Evolutionary conservation across 2,329 filamentous ascomycete genomes (phyloP).

Genomic region (Monilinia aucupariae): DNA sequence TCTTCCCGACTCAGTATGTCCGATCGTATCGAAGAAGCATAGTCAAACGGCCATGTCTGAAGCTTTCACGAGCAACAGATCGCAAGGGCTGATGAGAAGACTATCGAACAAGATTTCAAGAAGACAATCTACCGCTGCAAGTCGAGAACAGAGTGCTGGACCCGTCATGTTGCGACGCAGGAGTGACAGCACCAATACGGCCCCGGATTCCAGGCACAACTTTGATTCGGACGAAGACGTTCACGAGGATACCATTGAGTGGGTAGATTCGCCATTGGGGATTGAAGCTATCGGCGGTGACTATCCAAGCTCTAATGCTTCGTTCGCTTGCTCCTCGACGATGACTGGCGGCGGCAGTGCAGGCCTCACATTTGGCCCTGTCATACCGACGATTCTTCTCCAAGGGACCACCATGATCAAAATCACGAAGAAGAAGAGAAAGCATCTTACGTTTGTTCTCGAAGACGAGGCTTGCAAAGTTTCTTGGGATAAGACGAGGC

Average conservation of each 20-base stretch:
- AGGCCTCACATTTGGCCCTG: constrained; percentile 52
- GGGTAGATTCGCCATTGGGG: constrained; percentile 40
- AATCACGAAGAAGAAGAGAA: constrained; percentile 76
- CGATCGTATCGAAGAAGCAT: constrained; percentile 48
- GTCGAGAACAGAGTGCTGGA: constrained; percentile 81
- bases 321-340: constrained; percentile 36
- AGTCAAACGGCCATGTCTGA: constrained; percentile 61
- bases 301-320: constrained; percentile 46
- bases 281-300: constrained; percentile 44
- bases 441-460: constrained; percentile 65
- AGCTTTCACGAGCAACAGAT: constrained; percentile 50
- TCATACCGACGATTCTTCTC: constrained; percentile 70
- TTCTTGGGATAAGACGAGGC: constrained; percentile 74
- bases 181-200: constrained; percentile 80
- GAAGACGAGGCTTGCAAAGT: constrained; percentile 82
- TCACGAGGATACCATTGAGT: constrained; percentile 40
- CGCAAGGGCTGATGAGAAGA: constrained; percentile 70
- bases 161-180: constrained; percentile 74
- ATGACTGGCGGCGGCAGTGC: constrained; percentile 37
- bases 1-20: constrained; percentile 60
- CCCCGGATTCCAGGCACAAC: constrained; percentile 44
- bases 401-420: constrained; percentile 75
- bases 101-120: constrained; percentile 75
- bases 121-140: constrained; percentile 69
- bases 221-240: constrained; percentile 55